Evolutionary conservation across 257 asterid genomes (phyloP).

Genomic region (Nicotiana knightiana): DNA sequence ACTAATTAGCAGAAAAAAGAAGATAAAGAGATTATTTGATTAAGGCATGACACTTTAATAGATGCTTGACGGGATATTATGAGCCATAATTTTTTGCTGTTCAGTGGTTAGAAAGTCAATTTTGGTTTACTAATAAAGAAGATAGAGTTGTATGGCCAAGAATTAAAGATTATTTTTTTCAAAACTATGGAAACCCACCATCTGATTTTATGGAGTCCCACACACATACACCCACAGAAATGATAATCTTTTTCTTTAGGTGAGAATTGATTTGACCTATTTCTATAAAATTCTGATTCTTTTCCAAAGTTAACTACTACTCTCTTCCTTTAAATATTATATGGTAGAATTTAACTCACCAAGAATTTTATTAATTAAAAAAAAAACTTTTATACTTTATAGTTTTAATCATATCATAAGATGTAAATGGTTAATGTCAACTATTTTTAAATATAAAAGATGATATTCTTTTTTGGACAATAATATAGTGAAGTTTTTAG

Average conservation of each 20-base stretch:
- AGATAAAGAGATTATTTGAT: background rate
- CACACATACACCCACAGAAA: background rate
- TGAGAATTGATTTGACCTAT: background rate
- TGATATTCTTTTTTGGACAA: no score
- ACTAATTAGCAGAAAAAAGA: background rate
- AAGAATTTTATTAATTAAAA: no score
- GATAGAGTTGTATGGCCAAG: conserved; percentile 21
- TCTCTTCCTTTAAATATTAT: no score
- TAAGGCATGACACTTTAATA: conserved; percentile 14
- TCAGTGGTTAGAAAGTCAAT: conserved; percentile 29
- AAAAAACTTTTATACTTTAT: no score
- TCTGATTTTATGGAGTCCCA: background rate
- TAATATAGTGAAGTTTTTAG: no score
- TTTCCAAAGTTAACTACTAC: background rate
- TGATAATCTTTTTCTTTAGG: background rate
- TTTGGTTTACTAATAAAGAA: conserved; percentile 14
- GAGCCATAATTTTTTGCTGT: conserved; percentile 14
- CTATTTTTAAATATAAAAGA: no score
- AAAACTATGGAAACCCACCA: conserved; percentile 9
- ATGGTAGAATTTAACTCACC: no score
- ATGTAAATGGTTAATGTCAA: no score
- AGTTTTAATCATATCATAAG: no score
- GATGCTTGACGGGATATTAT: conserved; percentile 22
- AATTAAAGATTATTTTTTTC: conserved; percentile 17
- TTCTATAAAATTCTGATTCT: background rate